Evolutionary conservation across 83 land plant genomes (phyloP).

Genomic region (Thuja plicata): DNA sequence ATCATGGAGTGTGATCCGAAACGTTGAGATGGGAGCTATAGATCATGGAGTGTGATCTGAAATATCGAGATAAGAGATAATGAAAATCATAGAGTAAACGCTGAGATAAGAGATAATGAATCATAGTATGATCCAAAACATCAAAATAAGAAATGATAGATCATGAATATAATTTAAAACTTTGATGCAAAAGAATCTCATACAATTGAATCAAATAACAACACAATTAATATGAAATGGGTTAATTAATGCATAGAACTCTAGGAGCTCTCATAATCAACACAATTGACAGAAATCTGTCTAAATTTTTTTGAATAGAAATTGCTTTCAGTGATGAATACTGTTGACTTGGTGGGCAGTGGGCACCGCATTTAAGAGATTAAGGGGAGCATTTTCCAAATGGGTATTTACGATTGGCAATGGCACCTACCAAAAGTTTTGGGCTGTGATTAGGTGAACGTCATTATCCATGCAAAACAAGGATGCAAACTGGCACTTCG

Average conservation of each 20-base stretch:
- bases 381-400: not conserved
- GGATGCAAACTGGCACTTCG: not conserved
- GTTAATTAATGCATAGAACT: not conserved
- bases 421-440: not conserved
- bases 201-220: no score
- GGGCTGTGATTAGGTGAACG: not conserved
- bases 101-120: no score
- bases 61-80: no score
- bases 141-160: no score
- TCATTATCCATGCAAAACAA: constrained; percentile 14
- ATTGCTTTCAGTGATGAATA: not conserved
- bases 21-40: no score
- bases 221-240: no score
- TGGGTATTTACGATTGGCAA: not conserved
- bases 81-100: no score
- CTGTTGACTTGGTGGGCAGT: not conserved
- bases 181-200: no score
- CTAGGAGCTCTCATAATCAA: not conserved
- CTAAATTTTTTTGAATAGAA: not conserved
- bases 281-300: not conserved
- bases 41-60: no score
- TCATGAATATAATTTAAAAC: no score
- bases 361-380: not conserved
- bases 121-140: no score
- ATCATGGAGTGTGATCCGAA: no score